Conservation (phyloP, 257 asterid genomes). For the Solanum sejunctum region DNA sequence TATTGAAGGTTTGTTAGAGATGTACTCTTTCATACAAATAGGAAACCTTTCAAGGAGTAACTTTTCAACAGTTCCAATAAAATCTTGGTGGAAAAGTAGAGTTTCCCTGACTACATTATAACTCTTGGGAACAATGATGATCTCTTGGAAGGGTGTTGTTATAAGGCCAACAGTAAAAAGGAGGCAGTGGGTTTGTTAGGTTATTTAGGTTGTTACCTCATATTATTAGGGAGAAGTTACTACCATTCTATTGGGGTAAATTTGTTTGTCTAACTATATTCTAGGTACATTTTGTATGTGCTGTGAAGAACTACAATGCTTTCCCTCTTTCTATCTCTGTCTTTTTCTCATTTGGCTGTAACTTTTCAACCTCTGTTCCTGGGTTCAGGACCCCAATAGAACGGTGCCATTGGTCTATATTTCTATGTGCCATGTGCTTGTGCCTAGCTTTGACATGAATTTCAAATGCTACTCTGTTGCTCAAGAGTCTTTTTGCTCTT, state of each 20-base stretch:
- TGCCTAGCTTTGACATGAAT: not conserved
- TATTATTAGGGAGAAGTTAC: not conserved
- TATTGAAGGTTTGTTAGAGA: not conserved
- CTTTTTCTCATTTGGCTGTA: not conserved
- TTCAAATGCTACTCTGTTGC: not conserved
- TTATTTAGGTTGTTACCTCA: not conserved
- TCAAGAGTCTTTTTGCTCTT: not conserved
- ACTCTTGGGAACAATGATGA: not conserved
- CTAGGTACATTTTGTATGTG: not conserved
- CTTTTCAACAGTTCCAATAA: not conserved
- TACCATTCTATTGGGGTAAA: too few relatives aligned
- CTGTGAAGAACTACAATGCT: not conserved
- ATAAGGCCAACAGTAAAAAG: not conserved
- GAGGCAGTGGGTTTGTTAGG: not conserved
- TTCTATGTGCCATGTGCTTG: not conserved
- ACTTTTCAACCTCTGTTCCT: not conserved
- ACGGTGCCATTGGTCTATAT: not conserved
- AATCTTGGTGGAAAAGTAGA: not conserved
- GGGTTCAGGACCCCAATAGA: not conserved
- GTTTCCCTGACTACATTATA: not conserved
- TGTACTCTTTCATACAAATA: not conserved
- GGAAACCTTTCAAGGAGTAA: not conserved
- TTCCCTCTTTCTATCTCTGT: not conserved
- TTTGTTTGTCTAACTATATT: not conserved
- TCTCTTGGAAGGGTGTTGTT: not conserved